Base-by-base conservation (phyloP, 805 yeast genomes). In the Saccharomycopsis synnaedendra region DNA sequence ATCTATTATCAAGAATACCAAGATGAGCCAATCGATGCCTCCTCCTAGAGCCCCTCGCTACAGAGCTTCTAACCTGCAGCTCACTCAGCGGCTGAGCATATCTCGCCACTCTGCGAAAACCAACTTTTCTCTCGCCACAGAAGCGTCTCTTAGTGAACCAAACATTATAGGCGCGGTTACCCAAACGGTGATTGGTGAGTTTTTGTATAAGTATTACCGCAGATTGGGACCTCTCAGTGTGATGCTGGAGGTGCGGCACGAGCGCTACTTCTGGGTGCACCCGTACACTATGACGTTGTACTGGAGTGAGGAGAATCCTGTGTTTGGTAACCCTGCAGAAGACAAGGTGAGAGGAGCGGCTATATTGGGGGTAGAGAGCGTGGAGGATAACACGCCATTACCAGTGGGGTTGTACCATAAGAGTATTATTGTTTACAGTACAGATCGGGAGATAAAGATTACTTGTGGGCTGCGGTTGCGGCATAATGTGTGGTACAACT, bases 181-280 rank as follows among this genome's bases (percentile, higher is more conserved):
- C 0, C 97, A 90, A 64, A 85, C 93, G 3, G 88, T 90, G 41
- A 84, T 89, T 62, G 98, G 98, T 45, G 97, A 90, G 60, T 85
- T 79, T 55, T 68, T 89, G 49, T 81, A 73, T 74, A 90, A 90
- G 64, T 89, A 89, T 61, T 85, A 82, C 61, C 78, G 93, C 50
- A 78, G 79, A 52, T 64, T 83, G 46, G 89, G 89, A 1, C 82
- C 88, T 10, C 69, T 85, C 44, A 81, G 86, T 37, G 64, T 71
- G 5, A 72, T 86, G 27, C 75, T 90, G 0, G 93, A 87, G 44
- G 75, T 76, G 39, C 75, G 96, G 51, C 98, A 90, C 60, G 93
- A 84, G 59, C 74, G 97, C 55, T 90, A 78, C 66, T 90, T 90
- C 72, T 93, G 97, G 97, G 77, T 93, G 41, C 95, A 90, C 64